Evolutionary conservation across 805 yeast genomes (phyloP), one percentile per base, ranked within the genome.

Genomic region (Starmerella davenportii): DNA sequence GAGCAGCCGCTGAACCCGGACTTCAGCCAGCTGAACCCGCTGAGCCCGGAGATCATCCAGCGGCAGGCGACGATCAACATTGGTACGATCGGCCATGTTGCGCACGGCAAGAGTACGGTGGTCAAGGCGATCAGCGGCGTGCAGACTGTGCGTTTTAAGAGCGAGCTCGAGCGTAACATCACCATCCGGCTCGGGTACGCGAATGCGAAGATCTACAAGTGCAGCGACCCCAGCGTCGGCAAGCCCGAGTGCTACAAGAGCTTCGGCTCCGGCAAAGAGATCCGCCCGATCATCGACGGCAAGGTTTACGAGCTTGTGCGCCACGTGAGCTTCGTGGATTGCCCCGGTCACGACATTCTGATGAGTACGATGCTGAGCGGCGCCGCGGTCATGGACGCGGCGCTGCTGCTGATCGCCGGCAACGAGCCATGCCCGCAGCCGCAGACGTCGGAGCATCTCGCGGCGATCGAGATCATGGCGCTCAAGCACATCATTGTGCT

Each of bases 351-450:
- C 79, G 99, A 90, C 69, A 92, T 90, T 67, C 76, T 90, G 61
- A 90, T 90, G 99, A 84, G 95, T 71, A 90, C 99, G 50, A 90
- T 90, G 99, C 76, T 90, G 73, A 85, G 96, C 35, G 99, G 99
- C 59, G 99, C 99, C 28, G 99, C 99, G 15, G 99, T 90, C 48
- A 90, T 90, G 99, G 99, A 90, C 64, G 99, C 99, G 41, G 99
- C 99, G 2, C 68, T 90, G 45, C 68, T 90, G 56, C 70, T 90
- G 49, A 77, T 90, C 58, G 99, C 98, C 21, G 98, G 96, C 63
- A 90, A 90, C 60, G 99, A 90, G 70, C 74, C 93, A 40, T 90
- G 99, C 69, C 99, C 99, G 44, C 99, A 90, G 68, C 99, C 99
- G 33, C 99, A 90, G 68, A 90, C 99, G 15, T 79, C 93, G 13